Conservation (phyloP, 2,329 filamentous ascomycete species). For the Fusarium sp. region DNA sequence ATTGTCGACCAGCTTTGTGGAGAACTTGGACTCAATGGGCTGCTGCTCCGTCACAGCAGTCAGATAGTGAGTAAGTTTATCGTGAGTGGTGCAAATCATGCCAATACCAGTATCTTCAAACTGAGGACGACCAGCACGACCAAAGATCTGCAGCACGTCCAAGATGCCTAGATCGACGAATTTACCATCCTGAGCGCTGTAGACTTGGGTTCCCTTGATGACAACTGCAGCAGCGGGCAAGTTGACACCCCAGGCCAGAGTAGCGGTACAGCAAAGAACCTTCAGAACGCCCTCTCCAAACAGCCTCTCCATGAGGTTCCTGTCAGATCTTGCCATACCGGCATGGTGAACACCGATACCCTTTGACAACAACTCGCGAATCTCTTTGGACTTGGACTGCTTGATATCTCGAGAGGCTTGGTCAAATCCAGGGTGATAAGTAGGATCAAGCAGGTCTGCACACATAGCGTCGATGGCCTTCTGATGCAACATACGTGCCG, state of each 20-base stretch:
- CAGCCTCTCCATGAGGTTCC: constrained; percentile 94
- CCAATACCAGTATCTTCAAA: constrained; percentile 98
- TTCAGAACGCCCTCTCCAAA: constrained; percentile 95
- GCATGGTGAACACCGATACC: constrained; percentile 97
- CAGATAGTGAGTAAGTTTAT: constrained; percentile 92
- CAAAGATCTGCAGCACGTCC: constrained; percentile 97
- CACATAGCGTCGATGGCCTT: constrained; percentile 87
- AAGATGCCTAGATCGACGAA: constrained; percentile 97
- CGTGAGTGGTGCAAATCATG: constrained; percentile 97
- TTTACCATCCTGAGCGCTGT: constrained; percentile 96
- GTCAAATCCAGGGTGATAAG: constrained; percentile 83
- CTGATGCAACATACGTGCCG: constrained; percentile 87
- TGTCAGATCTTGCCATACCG: constrained; percentile 93
- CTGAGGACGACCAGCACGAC: constrained; percentile 96
- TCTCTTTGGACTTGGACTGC: constrained; percentile 85
- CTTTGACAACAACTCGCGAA: constrained; percentile 90
- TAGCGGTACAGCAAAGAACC: constrained; percentile 98
- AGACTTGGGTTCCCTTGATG: constrained; percentile 98
- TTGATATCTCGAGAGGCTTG: constrained; percentile 88
- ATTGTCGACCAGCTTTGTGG: constrained; percentile 93
- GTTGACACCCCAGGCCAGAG: constrained; percentile 98
- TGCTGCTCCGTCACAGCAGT: constrained; percentile 95
- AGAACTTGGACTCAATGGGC: constrained; percentile 97
- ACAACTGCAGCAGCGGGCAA: constrained; percentile 95
- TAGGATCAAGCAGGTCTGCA: constrained; percentile 86